Base-by-base conservation (phyloP, 768 basidiomycete genomes). In the Wakefieldia striispora region DNA sequence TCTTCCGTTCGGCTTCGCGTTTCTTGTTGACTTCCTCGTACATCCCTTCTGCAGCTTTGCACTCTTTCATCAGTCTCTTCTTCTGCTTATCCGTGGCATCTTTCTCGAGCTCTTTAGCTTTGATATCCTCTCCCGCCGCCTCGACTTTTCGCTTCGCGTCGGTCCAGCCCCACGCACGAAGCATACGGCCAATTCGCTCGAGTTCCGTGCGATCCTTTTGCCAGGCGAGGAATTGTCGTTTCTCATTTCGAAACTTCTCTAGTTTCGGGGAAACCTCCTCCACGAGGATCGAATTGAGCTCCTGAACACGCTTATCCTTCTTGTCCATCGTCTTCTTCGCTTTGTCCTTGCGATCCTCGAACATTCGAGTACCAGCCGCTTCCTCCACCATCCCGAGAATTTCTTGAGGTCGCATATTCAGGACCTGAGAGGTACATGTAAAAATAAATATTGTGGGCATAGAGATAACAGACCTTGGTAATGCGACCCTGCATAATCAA, bases 401-500 rank as follows among this genome's bases (percentile, higher is more conserved):
- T 67, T 99, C 97, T 74, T 89, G 88, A 0, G 97, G 95, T 21
- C 91, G 87, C 97, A 99, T 98, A 69, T 97, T 98, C 42, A 99
- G 82, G 4, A 92, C 89, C 86, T 54, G 26, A 23, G 45, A 33
- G 7, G 34, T 17, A 24, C 16, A 36, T 17, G 43, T 34, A 26
- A 16, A 54, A 45, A 16, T 34, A 16, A 10, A 20, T 8, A 33
- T 19, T 14, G 13, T 33, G 11, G 40, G 46, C 46, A 9, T 12
- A 40, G 36, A 41, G 35, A 10, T 19, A 21, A 58, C 69, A 35
- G 27, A 89, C 95, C 75, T 98, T 99, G 11, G 97, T 99, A 65
- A 99, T 99, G 43, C 95, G 91, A 24, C 97, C 95, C 70, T 99
- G 97, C 95, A 98, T 98, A 67, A 98, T 97, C 50, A 99, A 79